Evolutionary conservation across 1,139 yeast genomes (phyloP), one percentile per base, ranked within the genome.

Genomic region (Diutina catenulata): DNA sequence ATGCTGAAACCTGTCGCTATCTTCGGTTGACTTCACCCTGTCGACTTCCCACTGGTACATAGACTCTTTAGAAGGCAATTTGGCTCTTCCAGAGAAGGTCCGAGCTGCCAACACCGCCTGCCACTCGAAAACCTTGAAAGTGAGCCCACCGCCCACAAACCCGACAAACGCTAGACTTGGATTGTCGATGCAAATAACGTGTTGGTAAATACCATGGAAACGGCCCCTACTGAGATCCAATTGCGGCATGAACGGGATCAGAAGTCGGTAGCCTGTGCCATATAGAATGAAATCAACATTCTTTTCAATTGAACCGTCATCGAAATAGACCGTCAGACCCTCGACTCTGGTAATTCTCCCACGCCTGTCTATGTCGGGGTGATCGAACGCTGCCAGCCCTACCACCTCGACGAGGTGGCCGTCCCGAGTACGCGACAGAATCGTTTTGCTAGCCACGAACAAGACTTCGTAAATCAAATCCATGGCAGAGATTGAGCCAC

Each of bases 61-160:
- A 2, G 21, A 24, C 8, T 21, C 25, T 6, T 18, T 14, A 10
- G 18, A 9, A 7, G 35, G 35, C 2, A 31, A 13, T 5, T 8
- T 2, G 2, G 35, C 35, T 31, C 35, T 11, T 5, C 35, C 35
- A 31, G 35, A 24, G 21, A 31, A 31, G 19, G 13, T 13, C 21
- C 35, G 15, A n/a, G 35, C 35, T 2, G 35, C 35, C n/a, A 31
- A 13, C 5, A 31, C 35, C 5, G 35, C 35, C 13, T 31, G 35
- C 35, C 35, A 31, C 21, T 31, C 35, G 9, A 31, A 31, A 2
- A 31, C 35, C n/a, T 31, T 31, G n/a, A 31, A 31, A 7, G 35
- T 31, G 3, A 31, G 21, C 9, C 35, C 35, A 3, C 35, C 35
- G n/a, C 10, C 24, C n/a, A 31, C 35, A 21, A 31, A 31, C 10